phyloP scores from a whole-genome alignment of 768 basidiomycete species.

The Trametes cubensis region DNA sequence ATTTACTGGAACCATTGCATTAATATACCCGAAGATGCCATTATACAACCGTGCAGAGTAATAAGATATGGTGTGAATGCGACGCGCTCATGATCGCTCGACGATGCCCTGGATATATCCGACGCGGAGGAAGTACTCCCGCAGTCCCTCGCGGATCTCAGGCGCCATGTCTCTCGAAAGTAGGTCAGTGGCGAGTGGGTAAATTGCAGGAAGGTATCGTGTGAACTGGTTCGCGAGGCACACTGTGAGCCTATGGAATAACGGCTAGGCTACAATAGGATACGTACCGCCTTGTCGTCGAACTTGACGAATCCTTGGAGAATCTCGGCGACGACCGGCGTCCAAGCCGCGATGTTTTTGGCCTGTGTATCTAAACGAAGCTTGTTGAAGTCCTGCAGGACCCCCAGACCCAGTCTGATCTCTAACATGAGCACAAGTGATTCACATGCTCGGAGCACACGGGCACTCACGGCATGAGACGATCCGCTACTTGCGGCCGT shows the following conservation, averaged over 20 bases:
- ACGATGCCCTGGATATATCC: conserved; percentile 45
- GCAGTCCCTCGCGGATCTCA: conserved; percentile 80
- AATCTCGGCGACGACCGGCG: conserved; percentile 97
- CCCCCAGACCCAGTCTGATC: conserved; percentile 79
- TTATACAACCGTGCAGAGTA: conserved; percentile 30
- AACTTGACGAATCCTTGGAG: conserved; percentile 87
- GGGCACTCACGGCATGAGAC: conserved; percentile 63
- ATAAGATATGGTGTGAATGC: conserved; percentile 24
- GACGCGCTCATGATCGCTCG: conserved; percentile 28
- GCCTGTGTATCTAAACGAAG: conserved; percentile 88
- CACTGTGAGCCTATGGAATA: conserved; percentile 7
- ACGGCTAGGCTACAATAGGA: neutral
- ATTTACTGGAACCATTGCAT: conserved; percentile 22
- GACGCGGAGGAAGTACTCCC: conserved; percentile 79
- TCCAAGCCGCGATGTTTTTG: conserved; percentile 97
- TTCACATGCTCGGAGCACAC: neutral
- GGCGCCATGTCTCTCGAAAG: conserved; percentile 80
- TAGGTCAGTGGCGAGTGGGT: conserved; percentile 86
- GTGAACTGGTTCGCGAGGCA: conserved; percentile 62
- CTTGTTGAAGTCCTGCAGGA: conserved; percentile 89
- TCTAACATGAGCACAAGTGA: conserved; percentile 3
- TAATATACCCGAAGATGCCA: conserved; percentile 30
- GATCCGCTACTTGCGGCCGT: conserved; percentile 76
- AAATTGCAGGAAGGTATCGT: conserved; percentile 86
- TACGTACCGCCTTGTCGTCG: conserved; percentile 86